phyloP scores from a whole-genome alignment of 345 rosid species.

The Eutrema heterophyllum region DNA sequence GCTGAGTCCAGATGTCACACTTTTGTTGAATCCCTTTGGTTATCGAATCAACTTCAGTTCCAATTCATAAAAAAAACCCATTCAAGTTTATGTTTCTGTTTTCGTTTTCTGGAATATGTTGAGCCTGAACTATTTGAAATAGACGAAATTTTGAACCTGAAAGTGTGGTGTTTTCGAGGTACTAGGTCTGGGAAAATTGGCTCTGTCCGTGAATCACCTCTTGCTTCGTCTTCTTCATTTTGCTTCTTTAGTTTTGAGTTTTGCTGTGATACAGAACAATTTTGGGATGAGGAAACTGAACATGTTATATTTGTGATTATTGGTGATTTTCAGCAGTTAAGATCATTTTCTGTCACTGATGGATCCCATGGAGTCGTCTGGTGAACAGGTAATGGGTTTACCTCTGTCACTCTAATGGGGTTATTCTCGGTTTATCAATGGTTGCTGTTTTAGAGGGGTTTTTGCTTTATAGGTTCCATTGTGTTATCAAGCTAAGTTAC shows the following conservation, averaged over 20 bases:
- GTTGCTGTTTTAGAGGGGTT: background rate
- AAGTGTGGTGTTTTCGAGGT: background rate
- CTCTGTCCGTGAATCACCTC: background rate
- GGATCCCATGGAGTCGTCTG: slow-evolving; percentile 45
- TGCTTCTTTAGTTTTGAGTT: background rate
- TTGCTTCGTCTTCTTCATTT: background rate
- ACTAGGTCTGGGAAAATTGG: background rate
- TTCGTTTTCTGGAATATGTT: background rate
- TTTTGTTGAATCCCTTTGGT: background rate
- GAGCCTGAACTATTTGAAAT: background rate
- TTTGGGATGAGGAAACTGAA: background rate
- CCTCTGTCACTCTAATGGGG: background rate
- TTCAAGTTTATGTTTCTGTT: background rate
- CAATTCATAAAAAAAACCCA: background rate
- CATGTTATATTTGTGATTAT: slow-evolving; percentile 29
- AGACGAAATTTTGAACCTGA: background rate
- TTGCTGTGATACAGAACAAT: no score
- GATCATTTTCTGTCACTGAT: slow-evolving; percentile 33
- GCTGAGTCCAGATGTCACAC: background rate
- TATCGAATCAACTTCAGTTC: slow-evolving; percentile 1
- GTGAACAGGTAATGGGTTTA: slow-evolving; percentile 18
- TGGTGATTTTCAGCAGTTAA: slow-evolving; percentile 5
- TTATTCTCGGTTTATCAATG: background rate
- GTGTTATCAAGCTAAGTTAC: background rate
- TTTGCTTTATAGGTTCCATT: background rate